Evolutionary conservation across 345 rosid species (phyloP), one percentile per base, ranked within the genome.

Genomic region (Rubroshorea leprosula): DNA sequence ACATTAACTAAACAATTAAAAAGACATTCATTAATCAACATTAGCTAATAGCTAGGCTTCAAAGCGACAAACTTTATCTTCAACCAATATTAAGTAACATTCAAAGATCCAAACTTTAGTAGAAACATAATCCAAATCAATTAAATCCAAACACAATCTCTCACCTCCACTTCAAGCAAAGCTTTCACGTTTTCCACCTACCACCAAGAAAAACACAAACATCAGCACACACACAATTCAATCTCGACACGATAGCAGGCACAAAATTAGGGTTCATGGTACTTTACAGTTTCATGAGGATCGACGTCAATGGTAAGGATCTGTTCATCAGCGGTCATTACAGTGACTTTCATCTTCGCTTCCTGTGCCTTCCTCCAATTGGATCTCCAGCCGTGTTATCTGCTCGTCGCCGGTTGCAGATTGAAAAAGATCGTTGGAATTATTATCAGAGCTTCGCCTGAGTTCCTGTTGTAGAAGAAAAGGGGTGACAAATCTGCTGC

Each of bases 121-220:
- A 2, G 22, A 53, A 35, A 27, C 31, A 23, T 3, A 4, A 16
- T 51, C 25, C 25, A 7, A 61, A 9, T 14, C 18, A 46, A 51
- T 5, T 17, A 17, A 46, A 51, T 16, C 7, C n/a, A n/a, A n/a
- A n/a, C n/a, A n/a, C n/a, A n/a, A n/a, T n/a, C 41, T 44, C 71
- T 70, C 64, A 93, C 99, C 97, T 89, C 99, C 57, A 93, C 97
- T 59, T 93, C 99, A 27, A 89, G 90, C 78, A 93, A 72, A 39
- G 99, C 97, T 71, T 93, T 93, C 68, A 93, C 86, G 69, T 89
- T 93, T 62, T 89, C 99, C 66, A 93, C 92, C 97, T 89, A 62
- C 59, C 39, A 23, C 19, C 49, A 48, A 63, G 5, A 52, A 14
- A 31, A 38, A 16, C 24, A 14, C 25, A 27, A 7, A 15, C 46